Evolutionary conservation across 768 basidiomycete species (phyloP).

Genomic region (Pisolithus orientalis): DNA sequence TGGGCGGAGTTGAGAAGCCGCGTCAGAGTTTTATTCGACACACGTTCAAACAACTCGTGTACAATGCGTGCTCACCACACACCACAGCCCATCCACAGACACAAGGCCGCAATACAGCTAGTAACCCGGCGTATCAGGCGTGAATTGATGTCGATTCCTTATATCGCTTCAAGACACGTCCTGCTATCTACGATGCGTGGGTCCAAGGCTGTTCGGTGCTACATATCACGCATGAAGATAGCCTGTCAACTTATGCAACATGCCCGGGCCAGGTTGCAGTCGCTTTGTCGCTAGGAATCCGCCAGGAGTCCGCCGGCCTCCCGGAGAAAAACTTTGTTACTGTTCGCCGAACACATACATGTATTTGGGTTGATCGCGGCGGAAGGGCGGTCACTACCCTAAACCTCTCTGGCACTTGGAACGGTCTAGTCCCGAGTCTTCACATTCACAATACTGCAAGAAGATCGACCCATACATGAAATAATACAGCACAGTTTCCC

Average conservation of each 20-base stretch:
- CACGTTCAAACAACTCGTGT: constrained; percentile 29
- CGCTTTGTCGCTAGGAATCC: background rate
- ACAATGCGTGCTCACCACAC: constrained; percentile 24
- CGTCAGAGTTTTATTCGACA: constrained; percentile 27
- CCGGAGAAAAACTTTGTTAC: background rate
- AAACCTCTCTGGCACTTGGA: background rate
- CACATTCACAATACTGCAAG: background rate
- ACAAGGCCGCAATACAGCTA: background rate
- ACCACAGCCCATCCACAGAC: constrained; percentile 2
- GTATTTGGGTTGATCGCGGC: background rate
- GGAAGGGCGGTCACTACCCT: too few relatives aligned
- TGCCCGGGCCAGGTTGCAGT: too few relatives aligned
- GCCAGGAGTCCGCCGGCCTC: background rate
- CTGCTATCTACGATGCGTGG: too few relatives aligned
- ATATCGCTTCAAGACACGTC: too few relatives aligned
- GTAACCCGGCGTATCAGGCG: background rate
- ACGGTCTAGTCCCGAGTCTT: background rate
- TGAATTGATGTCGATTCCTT: too few relatives aligned
- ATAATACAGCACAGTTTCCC: background rate
- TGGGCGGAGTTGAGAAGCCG: constrained; percentile 27
- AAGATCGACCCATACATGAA: background rate
- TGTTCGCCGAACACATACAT: background rate
- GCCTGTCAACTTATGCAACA: background rate
- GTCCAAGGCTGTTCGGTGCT: too few relatives aligned
- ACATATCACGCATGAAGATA: constrained; percentile 1